Percentiles rank a stretch among this genome's conserved stretches.
phyloP scores from a whole-genome alignment of 805 yeast genomes.

The Candida odintsovae region DNA sequence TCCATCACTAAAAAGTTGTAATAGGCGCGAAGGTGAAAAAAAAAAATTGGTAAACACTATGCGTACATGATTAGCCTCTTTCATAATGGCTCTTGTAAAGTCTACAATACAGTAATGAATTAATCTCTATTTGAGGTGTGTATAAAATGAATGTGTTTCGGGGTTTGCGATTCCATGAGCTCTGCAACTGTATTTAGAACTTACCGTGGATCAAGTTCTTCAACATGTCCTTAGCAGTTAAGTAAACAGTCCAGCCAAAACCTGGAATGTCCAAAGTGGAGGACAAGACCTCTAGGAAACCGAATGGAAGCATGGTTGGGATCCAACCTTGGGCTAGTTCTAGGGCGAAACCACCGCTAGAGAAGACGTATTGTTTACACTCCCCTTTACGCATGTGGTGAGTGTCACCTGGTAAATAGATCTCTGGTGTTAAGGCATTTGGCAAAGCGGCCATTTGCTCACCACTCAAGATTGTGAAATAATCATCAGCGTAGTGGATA shows the following conservation, averaged over 20 bases:
- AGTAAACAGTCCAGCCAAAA: constrained; percentile 58
- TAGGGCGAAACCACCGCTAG: constrained; percentile 75
- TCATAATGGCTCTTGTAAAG: too few relatives aligned
- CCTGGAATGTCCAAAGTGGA: constrained; percentile 78
- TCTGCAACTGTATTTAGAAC: too few relatives aligned
- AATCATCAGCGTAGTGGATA: constrained; percentile 94
- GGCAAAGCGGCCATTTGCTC: constrained; percentile 70
- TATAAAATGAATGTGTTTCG: too few relatives aligned
- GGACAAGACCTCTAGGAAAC: constrained; percentile 71
- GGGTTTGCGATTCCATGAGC: too few relatives aligned
- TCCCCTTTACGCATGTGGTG: constrained; percentile 73
- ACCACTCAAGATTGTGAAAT: constrained; percentile 85
- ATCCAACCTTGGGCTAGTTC: constrained; percentile 99
- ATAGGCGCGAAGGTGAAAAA: too few relatives aligned
- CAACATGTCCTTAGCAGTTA: constrained; percentile 77
- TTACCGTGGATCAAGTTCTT: constrained; percentile 63
- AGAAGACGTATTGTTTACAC: constrained; percentile 84
- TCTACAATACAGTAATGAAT: too few relatives aligned
- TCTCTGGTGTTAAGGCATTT: constrained; percentile 54
- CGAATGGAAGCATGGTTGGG: constrained; percentile 96
- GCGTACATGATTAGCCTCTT: too few relatives aligned
- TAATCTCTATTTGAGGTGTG: too few relatives aligned
- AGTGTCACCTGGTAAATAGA: constrained; percentile 82
- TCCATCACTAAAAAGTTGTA: too few relatives aligned
- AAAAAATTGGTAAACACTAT: too few relatives aligned